phyloP scores from a whole-genome alignment of 2,329 filamentous ascomycete genomes.

The Coniella lustricola region DNA sequence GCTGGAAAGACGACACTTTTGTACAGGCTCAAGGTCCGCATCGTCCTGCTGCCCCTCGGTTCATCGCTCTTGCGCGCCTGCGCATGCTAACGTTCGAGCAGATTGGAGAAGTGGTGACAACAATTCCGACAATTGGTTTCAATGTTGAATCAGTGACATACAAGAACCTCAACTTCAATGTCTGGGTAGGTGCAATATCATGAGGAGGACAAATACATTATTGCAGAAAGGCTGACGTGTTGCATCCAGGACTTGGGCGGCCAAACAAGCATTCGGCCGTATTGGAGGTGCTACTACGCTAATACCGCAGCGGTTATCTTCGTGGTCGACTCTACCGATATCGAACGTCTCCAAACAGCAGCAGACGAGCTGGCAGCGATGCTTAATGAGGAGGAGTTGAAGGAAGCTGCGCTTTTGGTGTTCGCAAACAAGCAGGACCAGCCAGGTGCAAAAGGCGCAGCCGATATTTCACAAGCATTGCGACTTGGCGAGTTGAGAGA shows the following conservation, averaged over 20 bases:
- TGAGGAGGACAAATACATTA: too few species aligned
- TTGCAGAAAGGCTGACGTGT: constrained; percentile 14
- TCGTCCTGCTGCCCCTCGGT: not conserved
- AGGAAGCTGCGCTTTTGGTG: constrained; percentile 84
- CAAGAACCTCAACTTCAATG: constrained; percentile 97
- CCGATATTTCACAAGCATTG: constrained; percentile 91
- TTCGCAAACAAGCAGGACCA: constrained; percentile 99
- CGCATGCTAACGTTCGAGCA: constrained; percentile 30
- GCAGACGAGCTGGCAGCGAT: constrained; percentile 89
- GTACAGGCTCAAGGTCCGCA: constrained; percentile 81
- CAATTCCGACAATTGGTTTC: constrained; percentile 98
- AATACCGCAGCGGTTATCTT: constrained; percentile 98
- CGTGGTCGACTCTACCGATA: constrained; percentile 96
- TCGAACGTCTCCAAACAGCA: constrained; percentile 86
- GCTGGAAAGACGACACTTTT: constrained; percentile 96
- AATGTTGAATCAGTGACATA: constrained; percentile 99
- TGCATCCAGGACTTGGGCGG: constrained; percentile 72
- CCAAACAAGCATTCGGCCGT: constrained; percentile 96
- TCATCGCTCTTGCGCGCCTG: not conserved
- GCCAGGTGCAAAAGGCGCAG: constrained; percentile 90
- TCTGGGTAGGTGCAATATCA: constrained; percentile 95
- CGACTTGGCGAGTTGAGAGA: constrained; percentile 86
- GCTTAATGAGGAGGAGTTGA: constrained; percentile 94
- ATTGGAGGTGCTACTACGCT: constrained; percentile 99
- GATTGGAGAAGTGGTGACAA: constrained; percentile 98